Evolutionary conservation across 2,329 filamentous ascomycete species (phyloP).

Genomic region (Trichophaea hybrida): DNA sequence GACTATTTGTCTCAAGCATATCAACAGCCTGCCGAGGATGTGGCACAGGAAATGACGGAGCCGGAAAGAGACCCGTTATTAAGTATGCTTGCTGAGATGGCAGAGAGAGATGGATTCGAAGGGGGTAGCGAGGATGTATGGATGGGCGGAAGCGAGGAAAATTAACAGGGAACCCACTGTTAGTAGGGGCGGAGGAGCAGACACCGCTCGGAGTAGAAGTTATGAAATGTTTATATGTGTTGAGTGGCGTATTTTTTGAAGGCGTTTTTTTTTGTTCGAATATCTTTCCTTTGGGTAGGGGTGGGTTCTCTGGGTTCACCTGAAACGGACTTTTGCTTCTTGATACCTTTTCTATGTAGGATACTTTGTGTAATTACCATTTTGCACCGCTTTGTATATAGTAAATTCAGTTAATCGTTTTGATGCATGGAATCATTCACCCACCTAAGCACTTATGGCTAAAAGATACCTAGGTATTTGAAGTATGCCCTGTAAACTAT

Average conservation of each 20-base stretch:
- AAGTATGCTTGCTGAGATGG: conserved; percentile 6
- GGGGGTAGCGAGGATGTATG: neutral
- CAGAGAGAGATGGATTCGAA: conserved; percentile 1
- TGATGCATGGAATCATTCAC: too few species aligned
- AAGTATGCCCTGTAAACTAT: too few species aligned
- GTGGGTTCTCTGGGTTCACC: too few species aligned
- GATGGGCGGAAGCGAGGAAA: neutral
- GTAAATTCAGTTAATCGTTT: too few species aligned
- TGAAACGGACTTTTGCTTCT: too few species aligned
- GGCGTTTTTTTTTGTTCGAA: neutral
- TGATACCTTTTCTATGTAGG: too few species aligned
- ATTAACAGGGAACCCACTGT: neutral
- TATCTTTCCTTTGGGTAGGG: too few species aligned
- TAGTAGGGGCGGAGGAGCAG: neutral
- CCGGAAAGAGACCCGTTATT: conserved; percentile 1
- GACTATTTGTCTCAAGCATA: neutral
- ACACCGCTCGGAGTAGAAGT: neutral
- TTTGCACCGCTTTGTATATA: neutral
- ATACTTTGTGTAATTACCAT: neutral
- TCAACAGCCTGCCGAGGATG: neutral
- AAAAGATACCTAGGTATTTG: too few species aligned
- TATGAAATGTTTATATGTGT: neutral
- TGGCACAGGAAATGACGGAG: neutral
- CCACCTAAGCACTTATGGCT: too few species aligned
- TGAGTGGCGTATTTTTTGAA: neutral